Evolutionary conservation across 2,329 filamentous ascomycete genomes (phyloP).

Genomic region (Fusarium bulbicola): DNA sequence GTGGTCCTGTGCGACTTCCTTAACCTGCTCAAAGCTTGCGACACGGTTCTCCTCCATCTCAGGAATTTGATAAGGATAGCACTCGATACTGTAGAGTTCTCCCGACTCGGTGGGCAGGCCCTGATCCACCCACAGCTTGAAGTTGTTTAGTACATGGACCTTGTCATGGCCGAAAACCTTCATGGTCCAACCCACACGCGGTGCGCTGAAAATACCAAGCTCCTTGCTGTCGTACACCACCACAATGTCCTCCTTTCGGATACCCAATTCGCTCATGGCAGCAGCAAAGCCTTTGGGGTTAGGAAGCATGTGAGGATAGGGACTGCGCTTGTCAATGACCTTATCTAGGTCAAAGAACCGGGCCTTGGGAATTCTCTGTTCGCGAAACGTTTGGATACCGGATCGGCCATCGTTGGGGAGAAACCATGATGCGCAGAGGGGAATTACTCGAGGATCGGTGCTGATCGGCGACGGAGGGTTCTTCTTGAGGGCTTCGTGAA

Average conservation of each 20-base stretch:
- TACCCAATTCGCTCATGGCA: constrained; percentile 89
- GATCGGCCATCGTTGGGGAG: constrained; percentile 89
- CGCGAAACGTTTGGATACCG: constrained; percentile 82
- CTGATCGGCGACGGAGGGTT: constrained; percentile 83
- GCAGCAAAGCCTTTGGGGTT: constrained; percentile 81
- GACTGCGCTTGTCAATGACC: constrained; percentile 85
- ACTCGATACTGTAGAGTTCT: constrained; percentile 72
- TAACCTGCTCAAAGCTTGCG: constrained; percentile 83
- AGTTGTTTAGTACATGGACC: constrained; percentile 95
- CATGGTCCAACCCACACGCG: constrained; percentile 93
- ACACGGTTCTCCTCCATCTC: constrained; percentile 71
- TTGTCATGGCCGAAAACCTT: constrained; percentile 87
- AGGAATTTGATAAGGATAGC: constrained; percentile 71
- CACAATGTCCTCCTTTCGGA: constrained; percentile 85
- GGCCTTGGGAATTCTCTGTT: constrained; percentile 85
- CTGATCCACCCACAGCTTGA: constrained; percentile 89
- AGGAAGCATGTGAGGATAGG: constrained; percentile 97
- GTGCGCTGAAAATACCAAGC: constrained; percentile 92
- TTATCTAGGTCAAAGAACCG: constrained; percentile 97
- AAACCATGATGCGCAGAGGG: constrained; percentile 95
- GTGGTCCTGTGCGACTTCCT: constrained; percentile 76
- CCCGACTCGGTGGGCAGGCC: constrained; percentile 86
- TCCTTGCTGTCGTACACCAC: constrained; percentile 96
- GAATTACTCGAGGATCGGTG: constrained; percentile 83
- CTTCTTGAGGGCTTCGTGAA: constrained; percentile 81